Conservation (phyloP, 805 yeast genomes). For the Saccharomycopsis schoenii region DNA sequence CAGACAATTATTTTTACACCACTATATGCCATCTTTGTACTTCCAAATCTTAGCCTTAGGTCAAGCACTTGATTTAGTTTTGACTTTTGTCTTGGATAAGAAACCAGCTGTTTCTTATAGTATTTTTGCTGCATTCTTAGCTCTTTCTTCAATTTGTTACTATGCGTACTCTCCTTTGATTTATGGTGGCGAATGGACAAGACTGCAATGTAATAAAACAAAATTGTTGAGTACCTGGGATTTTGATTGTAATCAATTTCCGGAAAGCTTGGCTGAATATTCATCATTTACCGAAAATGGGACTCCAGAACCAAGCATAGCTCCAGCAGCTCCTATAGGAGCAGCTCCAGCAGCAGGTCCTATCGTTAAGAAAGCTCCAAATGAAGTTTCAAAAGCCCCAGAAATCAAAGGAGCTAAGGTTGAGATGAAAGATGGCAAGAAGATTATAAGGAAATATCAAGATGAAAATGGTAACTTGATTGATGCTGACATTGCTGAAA, state of each 20-base stretch:
- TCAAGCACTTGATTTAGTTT: slow-evolving; percentile 50
- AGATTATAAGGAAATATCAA: slow-evolving; percentile 24
- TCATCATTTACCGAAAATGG: slow-evolving; percentile 3
- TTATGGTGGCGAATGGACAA: slow-evolving; percentile 77
- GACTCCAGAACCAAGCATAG: not conserved
- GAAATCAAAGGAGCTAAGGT: slow-evolving; percentile 20
- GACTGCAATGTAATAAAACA: slow-evolving; percentile 49
- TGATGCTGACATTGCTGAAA: slow-evolving; percentile 26
- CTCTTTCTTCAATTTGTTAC: slow-evolving; percentile 45
- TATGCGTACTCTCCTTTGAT: slow-evolving; percentile 58
- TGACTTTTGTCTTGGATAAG: slow-evolving; percentile 32
- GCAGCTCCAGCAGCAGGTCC: not conserved
- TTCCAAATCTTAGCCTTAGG: slow-evolving; percentile 74
- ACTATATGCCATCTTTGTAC: slow-evolving; percentile 86
- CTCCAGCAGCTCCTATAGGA: not conserved
- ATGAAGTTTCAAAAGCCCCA: not conserved
- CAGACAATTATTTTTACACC: slow-evolving; percentile 90
- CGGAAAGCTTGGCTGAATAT: slow-evolving; percentile 22
- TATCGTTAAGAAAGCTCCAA: not conserved
- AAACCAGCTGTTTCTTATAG: slow-evolving; percentile 37
- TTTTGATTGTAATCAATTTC: slow-evolving; percentile 55
- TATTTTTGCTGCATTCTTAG: slow-evolving; percentile 39
- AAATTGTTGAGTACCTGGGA: slow-evolving; percentile 71
- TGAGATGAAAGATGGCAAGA: slow-evolving; percentile 12
- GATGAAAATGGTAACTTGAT: slow-evolving; percentile 31